Conservation (phyloP, 1,284 basidiomycete species). For the Chalciporus sp. region DNA sequence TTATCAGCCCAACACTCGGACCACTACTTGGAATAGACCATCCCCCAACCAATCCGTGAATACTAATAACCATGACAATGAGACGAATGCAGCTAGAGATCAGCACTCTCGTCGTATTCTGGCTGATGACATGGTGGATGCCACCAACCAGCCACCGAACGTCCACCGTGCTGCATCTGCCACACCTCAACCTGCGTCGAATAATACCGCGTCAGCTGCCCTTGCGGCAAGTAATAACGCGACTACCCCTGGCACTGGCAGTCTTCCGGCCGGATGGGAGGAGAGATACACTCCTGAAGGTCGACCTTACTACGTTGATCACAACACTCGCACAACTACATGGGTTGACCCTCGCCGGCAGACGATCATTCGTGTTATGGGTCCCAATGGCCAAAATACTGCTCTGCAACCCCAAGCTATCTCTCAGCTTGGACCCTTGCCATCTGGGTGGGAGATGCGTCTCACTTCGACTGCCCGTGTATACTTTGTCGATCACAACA, state of each 20-base stretch:
- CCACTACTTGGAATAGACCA: slow-evolving; percentile 89
- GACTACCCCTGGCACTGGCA: slow-evolving; percentile 80
- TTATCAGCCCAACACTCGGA: slow-evolving; percentile 89
- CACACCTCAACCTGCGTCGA: slow-evolving; percentile 33
- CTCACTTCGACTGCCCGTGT: slow-evolving; percentile 91
- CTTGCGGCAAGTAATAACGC: slow-evolving; percentile 54
- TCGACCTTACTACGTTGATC: slow-evolving; percentile 92
- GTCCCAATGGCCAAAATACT: slow-evolving; percentile 81
- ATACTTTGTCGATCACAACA: slow-evolving; percentile 97
- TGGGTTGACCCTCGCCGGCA: slow-evolving; percentile 95
- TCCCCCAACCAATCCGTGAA: slow-evolving; percentile 58
- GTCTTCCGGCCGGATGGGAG: slow-evolving; percentile 92
- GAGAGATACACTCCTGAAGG: slow-evolving; percentile 95
- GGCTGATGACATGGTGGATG: slow-evolving; percentile 79
- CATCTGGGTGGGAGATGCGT: slow-evolving; percentile 97
- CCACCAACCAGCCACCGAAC: slow-evolving; percentile 39
- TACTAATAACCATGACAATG: slow-evolving; percentile 53
- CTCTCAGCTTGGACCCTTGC: slow-evolving; percentile 88
- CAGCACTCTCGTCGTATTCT: slow-evolving; percentile 78
- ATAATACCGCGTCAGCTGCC: slow-evolving; percentile 38
- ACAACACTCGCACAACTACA: slow-evolving; percentile 93
- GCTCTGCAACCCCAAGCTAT: slow-evolving; percentile 87
- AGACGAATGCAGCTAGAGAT: slow-evolving; percentile 73
- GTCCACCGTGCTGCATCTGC: slow-evolving; percentile 38
- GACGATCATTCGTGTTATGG: slow-evolving; percentile 88